Percentiles rank a stretch among this genome's conserved stretches.
These are phyloP conservation scores for Grosmannia serpens DNA, from an alignment of 2,329 filamentous ascomycete genomes.

Conservation along the genomic window DNA sequence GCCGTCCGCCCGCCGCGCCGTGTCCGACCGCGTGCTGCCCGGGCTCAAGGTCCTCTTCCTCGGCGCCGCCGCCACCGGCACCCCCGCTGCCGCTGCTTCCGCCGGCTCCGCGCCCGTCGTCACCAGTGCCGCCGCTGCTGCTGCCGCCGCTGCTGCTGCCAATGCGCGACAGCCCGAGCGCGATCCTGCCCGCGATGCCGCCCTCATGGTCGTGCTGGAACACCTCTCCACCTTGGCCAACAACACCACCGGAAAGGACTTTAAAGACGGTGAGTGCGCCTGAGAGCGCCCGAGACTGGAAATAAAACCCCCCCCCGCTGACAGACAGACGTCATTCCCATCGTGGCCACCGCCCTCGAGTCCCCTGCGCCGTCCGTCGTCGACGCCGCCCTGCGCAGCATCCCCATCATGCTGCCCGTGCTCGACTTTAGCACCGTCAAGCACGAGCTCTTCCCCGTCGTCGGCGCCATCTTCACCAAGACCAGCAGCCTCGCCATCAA, in stretches of 20 bases:
- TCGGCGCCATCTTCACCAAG: conserved; percentile 81
- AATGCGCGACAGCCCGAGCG: conserved; percentile 54
- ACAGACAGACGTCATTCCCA: conserved; percentile 66
- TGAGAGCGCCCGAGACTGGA: no score
- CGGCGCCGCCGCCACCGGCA: conserved; percentile 21
- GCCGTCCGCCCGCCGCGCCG: conserved; percentile 64
- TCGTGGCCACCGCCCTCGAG: conserved; percentile 73
- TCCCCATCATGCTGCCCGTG: conserved; percentile 72
- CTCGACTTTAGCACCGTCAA: conserved; percentile 96
- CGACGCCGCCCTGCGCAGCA: conserved; percentile 68
- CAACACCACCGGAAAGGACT: conserved; percentile 82
- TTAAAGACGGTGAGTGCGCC: conserved; percentile 64
- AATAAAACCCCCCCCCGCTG: not conserved
- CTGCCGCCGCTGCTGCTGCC: not conserved
- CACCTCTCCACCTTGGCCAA: conserved; percentile 64
- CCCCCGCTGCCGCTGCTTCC: not conserved
- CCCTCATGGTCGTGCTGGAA: conserved; percentile 82
- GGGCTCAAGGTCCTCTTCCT: conserved; percentile 75
- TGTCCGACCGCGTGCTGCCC: conserved; percentile 79
- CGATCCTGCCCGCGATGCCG: conserved; percentile 75
- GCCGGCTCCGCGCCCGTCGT: not conserved
- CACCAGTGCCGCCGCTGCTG: not conserved
- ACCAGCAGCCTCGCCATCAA: conserved; percentile 94
- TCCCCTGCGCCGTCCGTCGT: conserved; percentile 83
- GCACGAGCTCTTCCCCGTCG: conserved; percentile 88